Percentiles rank a stretch among this genome's conserved stretches.
Conservation (phyloP, 768 basidiomycete genomes). For the Boletus edulis region DNA sequence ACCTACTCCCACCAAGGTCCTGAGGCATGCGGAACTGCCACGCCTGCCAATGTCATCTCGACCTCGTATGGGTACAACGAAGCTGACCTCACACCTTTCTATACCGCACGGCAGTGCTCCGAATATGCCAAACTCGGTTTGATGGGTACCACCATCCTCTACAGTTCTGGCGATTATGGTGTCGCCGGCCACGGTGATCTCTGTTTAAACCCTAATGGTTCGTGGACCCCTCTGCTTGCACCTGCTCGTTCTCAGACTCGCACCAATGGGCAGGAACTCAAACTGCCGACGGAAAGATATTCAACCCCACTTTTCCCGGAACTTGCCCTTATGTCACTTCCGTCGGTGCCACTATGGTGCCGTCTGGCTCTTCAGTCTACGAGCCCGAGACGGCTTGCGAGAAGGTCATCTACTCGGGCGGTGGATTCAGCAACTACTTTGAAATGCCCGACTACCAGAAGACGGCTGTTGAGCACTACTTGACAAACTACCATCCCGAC, state of each 20-base stretch:
- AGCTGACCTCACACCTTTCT: slow-evolving; percentile 32
- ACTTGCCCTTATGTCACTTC: slow-evolving; percentile 53
- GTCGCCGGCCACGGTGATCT: slow-evolving; percentile 33
- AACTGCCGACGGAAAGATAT: slow-evolving; percentile 42
- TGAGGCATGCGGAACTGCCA: slow-evolving; percentile 37
- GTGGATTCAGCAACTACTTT: slow-evolving; percentile 43
- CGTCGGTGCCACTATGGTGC: slow-evolving; percentile 45
- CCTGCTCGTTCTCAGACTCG: background rate
- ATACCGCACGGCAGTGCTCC: slow-evolving; percentile 40
- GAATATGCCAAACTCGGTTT: slow-evolving; percentile 47
- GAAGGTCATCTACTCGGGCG: slow-evolving; percentile 42
- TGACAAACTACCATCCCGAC: slow-evolving; percentile 28
- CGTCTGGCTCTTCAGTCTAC: slow-evolving; percentile 26
- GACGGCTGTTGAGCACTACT: slow-evolving; percentile 30
- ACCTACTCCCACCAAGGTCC: slow-evolving; percentile 13
- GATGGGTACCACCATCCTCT: slow-evolving; percentile 41
- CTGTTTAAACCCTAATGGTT: slow-evolving; percentile 13
- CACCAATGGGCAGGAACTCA: background rate
- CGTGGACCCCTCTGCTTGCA: background rate
- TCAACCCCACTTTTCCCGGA: slow-evolving; percentile 52
- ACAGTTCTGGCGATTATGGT: slow-evolving; percentile 44
- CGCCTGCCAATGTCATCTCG: slow-evolving; percentile 38
- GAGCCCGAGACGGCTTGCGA: slow-evolving; percentile 53
- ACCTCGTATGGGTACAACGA: slow-evolving; percentile 42
- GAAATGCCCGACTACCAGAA: slow-evolving; percentile 40